Evolutionary conservation across 371 early-diverging fungal species (phyloP), one percentile per base, ranked within the genome.

Genomic region (Actinomucor elegans): DNA sequence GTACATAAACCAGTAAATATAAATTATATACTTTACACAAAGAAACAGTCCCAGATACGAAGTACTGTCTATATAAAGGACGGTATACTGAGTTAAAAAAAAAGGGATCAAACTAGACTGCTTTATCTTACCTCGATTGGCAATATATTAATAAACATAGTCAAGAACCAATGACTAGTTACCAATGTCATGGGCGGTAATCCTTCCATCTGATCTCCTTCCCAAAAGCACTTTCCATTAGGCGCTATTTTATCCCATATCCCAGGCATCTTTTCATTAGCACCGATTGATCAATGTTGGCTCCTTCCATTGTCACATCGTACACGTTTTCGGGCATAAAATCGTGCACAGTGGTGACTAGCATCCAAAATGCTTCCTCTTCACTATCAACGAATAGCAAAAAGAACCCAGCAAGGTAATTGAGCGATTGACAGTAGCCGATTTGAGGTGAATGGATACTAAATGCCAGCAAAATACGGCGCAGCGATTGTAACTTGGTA

Each of bases 381-480:
- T 93, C 94, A 15, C 77, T 68, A n/a, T 84, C 74, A 60, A 88
- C 74, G 48, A 90, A 85, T 5, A 94, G 63, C 14, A 94, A 69
- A 9, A 94, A 76, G 53, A 91, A 73, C 3, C 89, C 94, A 15
- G 78, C 92, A 29, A 94, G 66, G 52, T 89, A 91, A 50, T 90
- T 92, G 57, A 94, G 80, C 4, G 89, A 85, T 64, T 94, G 93
- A 59, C 91, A 90, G 64, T 94, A 94, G 8, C 93, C 94, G 36
- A 93, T 89, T 9, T 83, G 65, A 6, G 87, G 82, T 17, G 75
- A 73, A 54, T 80, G 72, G 18, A 83, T 36, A 40, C 81, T 77
- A 48, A 91, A 94, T 0, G 91, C 89, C 12, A 84, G 68, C 0
- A 94, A 69, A 0, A 94, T 77, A 3, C 88, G 83, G 10, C 88